Percentiles rank a stretch among this genome's conserved stretches.
These are phyloP conservation scores for Lentinula edodes DNA, from an alignment of 768 basidiomycete species.

Conservation along the genomic window DNA sequence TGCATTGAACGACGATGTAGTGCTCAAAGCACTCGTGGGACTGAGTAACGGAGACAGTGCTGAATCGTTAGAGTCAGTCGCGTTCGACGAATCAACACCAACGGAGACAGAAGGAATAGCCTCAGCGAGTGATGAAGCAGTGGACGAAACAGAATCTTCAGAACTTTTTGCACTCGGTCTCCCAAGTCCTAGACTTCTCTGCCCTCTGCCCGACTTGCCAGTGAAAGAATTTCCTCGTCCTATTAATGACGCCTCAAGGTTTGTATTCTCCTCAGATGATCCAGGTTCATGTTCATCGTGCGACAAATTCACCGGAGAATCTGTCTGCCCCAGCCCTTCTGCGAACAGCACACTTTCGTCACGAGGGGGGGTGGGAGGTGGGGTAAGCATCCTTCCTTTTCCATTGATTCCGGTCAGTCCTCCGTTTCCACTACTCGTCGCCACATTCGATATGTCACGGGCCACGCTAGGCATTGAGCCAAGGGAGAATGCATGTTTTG, in stretches of 20 bases:
- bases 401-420: too few species aligned
- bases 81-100: neutral
- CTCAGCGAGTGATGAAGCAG: neutral
- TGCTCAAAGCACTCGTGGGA: neutral
- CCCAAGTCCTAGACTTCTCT: neutral
- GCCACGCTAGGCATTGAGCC: neutral
- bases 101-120: neutral
- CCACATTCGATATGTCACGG: neutral
- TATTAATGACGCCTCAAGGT: neutral
- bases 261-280: neutral
- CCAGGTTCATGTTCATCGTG: neutral
- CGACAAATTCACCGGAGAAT: neutral
- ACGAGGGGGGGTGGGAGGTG: constrained; percentile 1
- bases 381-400: constrained; percentile 1
- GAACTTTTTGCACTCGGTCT: neutral
- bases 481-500: constrained; percentile 1
- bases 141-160: neutral
- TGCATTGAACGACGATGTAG: constrained; percentile 3
- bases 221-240: neutral
- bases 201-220: neutral
- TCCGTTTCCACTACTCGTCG: too few species aligned
- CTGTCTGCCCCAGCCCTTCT: neutral
- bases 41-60: neutral
- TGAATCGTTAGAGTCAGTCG: neutral
- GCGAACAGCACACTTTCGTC: neutral